Evolutionary conservation across 257 asterid species (phyloP), one percentile per base, ranked within the genome.

Genomic region (Solanum commersonii): DNA sequence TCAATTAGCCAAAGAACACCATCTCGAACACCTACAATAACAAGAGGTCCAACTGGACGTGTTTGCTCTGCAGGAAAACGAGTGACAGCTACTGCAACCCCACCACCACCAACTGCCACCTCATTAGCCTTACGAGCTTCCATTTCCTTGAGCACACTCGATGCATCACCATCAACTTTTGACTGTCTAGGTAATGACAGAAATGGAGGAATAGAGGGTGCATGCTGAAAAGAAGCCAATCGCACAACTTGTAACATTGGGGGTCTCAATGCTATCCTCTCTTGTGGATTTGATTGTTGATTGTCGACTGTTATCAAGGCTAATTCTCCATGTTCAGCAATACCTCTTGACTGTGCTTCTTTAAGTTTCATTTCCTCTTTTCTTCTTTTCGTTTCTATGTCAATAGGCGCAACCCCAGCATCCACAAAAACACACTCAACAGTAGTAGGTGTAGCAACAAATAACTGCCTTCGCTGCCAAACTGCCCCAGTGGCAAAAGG

Each of bases 11-110:
- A 97, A 65, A 97, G 96, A 87, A 93, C 99, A 88, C 99, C 98
- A 91, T 97, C 99, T 89, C 95, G 95, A 59, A 97, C 99, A 31
- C 99, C 99, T 29, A 93, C 98, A 90, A 97, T 90, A 63, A 94
- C 90, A 91, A 97, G 98, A 85, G 99, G 99, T 49, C 99, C 99
- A 86, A 96, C 94, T 5, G 99, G 99, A 81, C 98, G 94, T 89
- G 94, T 96, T 90, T 97, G 99, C 93, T 97, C 99, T 37, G 94
- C 96, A 60, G 99, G 99, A 92, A 96, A 97, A 86, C 99, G 95
- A 77, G 99, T 96, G 88, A 93, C 98, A 89, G 99, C 98, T 35
- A 95, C 99, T 8, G 98, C 94, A 91, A 97, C 99, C 81, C 99
- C 99, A 79, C 99, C 98, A 84, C 98, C 98, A 88, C 98, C 98